Evolutionary conservation across 495 filamentous ascomycete genomes (phyloP), one percentile per base, ranked within the genome.

Genomic region (Penicillium salamii): DNA sequence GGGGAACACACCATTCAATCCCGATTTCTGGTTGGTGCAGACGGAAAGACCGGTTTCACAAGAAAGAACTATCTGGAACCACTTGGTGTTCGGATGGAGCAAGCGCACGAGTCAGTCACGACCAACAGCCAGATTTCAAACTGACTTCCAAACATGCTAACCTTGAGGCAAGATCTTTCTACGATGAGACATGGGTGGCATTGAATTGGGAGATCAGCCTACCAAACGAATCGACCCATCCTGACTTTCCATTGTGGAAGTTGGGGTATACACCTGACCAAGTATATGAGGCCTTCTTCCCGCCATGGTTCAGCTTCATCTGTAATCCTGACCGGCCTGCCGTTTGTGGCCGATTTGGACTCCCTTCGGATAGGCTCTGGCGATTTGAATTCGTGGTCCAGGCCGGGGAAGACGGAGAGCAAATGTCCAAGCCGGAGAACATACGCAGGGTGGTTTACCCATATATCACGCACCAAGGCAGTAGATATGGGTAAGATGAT

Each of bases 161-260:
- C 20, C 8, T 1, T 33, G 12, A 54, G 12, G 50, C 47, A 42
- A 61, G 67, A 18, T 69, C 66, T 20, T 59, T 55, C 3, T 82
- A 82, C 46, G 67, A 75, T 32, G 78, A 69, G 43, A 75, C 66
- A 0, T 82, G 78, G 77, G 71, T 80, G 12, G 76, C 78, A 14
- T 50, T 75, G 2, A 81, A 81, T 33, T 70, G 74, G 65, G 38
- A 77, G 28, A 63, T 80, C 9, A 58, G 55, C 1, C 49, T 71
- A 1, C 77, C 78, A 3, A 78, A 66, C 3, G 59, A 58, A 37
- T 52, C 74, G 37, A 72, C 74, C 0, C 78, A 81, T 50, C 77
- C 76, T 1, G 46, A 66, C 0, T 78, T 80, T 20, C 70, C 72
- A 1, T 54, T 79, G 3, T 80, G 77, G 78, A 41, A 65, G n/a